Evolutionary conservation across 805 yeast genomes (phyloP).

Genomic region (Wickerhamiella vanderwaltii): DNA sequence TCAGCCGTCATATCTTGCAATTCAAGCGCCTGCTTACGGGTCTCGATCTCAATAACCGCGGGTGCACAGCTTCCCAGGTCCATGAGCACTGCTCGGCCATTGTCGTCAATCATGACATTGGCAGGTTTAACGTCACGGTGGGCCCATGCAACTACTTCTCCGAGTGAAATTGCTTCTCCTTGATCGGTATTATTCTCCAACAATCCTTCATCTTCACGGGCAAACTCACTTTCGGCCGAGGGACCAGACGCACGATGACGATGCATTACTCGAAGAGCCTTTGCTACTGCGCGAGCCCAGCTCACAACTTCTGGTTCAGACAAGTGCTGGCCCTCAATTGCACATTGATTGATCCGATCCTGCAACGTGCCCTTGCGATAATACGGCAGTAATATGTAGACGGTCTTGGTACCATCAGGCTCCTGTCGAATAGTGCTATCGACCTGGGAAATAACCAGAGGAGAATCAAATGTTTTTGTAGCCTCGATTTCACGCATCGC

Average conservation of each 20-base stretch:
- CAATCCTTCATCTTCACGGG: constrained; percentile 21
- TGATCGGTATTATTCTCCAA: constrained; percentile 21
- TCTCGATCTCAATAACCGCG: constrained; percentile 43
- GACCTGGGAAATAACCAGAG: constrained; percentile 53
- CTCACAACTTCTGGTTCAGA: constrained; percentile 53
- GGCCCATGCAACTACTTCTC: constrained; percentile 56
- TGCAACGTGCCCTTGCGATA: constrained; percentile 64
- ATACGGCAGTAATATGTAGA: constrained; percentile 70
- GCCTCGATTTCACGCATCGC: constrained; percentile 71
- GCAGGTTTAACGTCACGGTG: constrained; percentile 87
- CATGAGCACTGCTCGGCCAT: constrained; percentile 64
- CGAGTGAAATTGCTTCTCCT: constrained; percentile 36
- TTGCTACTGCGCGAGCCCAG: constrained; percentile 53
- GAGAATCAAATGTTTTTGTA: constrained; percentile 54
- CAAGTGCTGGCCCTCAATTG: constrained; percentile 41
- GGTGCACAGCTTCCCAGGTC: constrained; percentile 72
- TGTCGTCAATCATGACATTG: constrained; percentile 65
- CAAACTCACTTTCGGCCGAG: constrained; percentile 30
- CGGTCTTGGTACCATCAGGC: constrained; percentile 65
- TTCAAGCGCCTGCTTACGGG: constrained; percentile 59
- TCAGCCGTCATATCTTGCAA: constrained; percentile 73
- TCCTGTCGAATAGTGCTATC: constrained; percentile 66
- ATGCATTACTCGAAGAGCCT: constrained; percentile 71
- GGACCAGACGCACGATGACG: constrained; percentile 32
- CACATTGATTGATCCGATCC: constrained; percentile 57